A percentile compares a stretch with the other conserved stretches of the same genome.
These are phyloP conservation scores for Rubroboletus satanas DNA, from an alignment of 768 basidiomycete species.

Conservation along the genomic window DNA sequence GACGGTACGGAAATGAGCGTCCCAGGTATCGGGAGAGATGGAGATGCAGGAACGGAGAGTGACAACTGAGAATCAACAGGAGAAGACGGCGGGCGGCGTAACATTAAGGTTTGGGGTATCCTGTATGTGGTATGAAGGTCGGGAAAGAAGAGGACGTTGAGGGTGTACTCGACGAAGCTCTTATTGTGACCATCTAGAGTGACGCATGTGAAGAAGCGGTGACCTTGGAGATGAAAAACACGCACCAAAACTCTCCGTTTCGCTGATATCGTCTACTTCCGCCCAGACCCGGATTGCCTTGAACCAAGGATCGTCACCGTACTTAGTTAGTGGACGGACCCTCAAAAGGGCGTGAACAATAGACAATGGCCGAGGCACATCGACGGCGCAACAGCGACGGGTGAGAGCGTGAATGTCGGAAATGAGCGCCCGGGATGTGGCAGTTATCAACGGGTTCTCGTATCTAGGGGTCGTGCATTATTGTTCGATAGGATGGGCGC, in stretches of 20 bases:
- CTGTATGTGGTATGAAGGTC: constrained; percentile 52
- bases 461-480: constrained; percentile 43
- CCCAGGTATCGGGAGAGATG: constrained; percentile 55
- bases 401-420: constrained; percentile 66
- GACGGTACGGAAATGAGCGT: constrained; percentile 57
- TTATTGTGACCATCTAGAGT: constrained; percentile 67
- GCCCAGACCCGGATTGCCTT: constrained; percentile 68
- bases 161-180: constrained; percentile 74
- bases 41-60: constrained; percentile 34
- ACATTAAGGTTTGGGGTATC: constrained; percentile 40
- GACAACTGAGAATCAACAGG: constrained; percentile 28
- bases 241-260: constrained; percentile 77
- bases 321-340: constrained; percentile 19
- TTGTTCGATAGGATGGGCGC: not conserved
- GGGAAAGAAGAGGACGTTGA: constrained; percentile 73
- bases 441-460: constrained; percentile 76
- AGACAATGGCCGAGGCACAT: constrained; percentile 65
- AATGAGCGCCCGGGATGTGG: constrained; percentile 68
- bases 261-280: constrained; percentile 69
- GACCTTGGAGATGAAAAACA: not conserved
- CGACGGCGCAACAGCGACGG: constrained; percentile 53
- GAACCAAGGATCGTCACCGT: constrained; percentile 47
- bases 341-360: constrained; percentile 56
- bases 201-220: not conserved
- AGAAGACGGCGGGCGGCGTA: constrained; percentile 30